A percentile compares a stretch with the other conserved stretches of the same genome.
phyloP scores from a whole-genome alignment of 176 grass and related monocot species.

The Aegilops sharonensis region DNA sequence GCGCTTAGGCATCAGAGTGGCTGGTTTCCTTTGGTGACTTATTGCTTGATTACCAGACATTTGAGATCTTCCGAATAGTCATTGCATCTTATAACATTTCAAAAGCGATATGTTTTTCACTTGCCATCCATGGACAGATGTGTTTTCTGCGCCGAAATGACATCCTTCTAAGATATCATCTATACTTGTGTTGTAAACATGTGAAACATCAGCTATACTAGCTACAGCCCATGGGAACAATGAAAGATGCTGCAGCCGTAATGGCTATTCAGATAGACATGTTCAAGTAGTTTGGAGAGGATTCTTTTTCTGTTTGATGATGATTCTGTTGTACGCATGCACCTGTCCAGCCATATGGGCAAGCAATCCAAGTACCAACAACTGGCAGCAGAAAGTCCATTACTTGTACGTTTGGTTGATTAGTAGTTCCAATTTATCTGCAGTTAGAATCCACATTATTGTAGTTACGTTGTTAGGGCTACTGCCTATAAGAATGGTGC shows the following conservation, averaged over 20 bases:
- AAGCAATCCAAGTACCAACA: background rate
- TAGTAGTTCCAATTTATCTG: background rate
- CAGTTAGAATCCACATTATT: background rate
- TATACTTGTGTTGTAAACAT: background rate
- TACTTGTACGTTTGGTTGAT: background rate
- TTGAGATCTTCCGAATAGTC: background rate
- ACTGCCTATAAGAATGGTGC: background rate
- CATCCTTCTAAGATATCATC: background rate
- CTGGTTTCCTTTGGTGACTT: background rate
- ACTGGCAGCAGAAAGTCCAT: background rate
- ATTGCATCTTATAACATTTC: background rate
- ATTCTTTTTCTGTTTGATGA: background rate
- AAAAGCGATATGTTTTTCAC: background rate
- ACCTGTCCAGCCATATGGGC: background rate
- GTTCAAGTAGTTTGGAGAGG: background rate
- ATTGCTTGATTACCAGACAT: background rate
- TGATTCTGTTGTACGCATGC: background rate
- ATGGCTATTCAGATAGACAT: background rate
- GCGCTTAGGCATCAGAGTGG: background rate
- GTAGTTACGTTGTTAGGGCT: background rate
- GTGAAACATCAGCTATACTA: background rate
- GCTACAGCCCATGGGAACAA: background rate
- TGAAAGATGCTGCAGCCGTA: background rate
- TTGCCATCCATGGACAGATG: background rate
- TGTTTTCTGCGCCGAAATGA: background rate